Evolutionary conservation across 345 rosid species (phyloP), one percentile per base, ranked within the genome.

Genomic region (Salix suchowensis): DNA sequence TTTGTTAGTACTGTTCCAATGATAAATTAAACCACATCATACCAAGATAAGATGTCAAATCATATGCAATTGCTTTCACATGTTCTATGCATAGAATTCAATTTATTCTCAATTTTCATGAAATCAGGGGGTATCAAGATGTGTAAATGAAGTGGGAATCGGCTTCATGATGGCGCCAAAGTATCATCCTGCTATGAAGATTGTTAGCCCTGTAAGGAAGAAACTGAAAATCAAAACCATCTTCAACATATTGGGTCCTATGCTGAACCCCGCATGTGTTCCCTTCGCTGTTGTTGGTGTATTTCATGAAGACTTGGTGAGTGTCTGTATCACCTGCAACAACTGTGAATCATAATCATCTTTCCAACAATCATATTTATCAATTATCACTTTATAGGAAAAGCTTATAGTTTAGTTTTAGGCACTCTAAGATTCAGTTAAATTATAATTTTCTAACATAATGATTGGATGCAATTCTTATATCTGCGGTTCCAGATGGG

Each of bases 111-210:
- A 68, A n/a, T 68, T 46, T 81, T 62, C 1, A 46, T 84, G 62
- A 68, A 78, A 61, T 36, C 58, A 92, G 86, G 98, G 93, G 34
- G 79, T 94, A 78, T 83, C 67, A 76, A 90, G 85, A 67, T 96
- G 97, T 81, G 92, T 94, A 68, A 89, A 90, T 78, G 94, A 92
- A 87, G 91, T 79, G 30, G 97, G 99, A 71, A 90, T 96, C 60
- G 97, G 91, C 76, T 96, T 96, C 78, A 96, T 96, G 97, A 90
- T 94, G 98, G 61, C 94, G 52, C 92, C 98, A 30, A 83, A 74
- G 68, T 96, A 92, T 79, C 99, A 96, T 83, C 98, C 97, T 10
- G 94, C 92, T 42, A 96, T 96, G 99, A 87, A 90, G 90, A 88
- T 86, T 68, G 97, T 96, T 71, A 82, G 92, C 68, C 90, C 93